These are phyloP conservation scores for Chrysanthemum makinoi DNA, from an alignment of 129 eudicot genomes.

Conservation along the genomic window DNA sequence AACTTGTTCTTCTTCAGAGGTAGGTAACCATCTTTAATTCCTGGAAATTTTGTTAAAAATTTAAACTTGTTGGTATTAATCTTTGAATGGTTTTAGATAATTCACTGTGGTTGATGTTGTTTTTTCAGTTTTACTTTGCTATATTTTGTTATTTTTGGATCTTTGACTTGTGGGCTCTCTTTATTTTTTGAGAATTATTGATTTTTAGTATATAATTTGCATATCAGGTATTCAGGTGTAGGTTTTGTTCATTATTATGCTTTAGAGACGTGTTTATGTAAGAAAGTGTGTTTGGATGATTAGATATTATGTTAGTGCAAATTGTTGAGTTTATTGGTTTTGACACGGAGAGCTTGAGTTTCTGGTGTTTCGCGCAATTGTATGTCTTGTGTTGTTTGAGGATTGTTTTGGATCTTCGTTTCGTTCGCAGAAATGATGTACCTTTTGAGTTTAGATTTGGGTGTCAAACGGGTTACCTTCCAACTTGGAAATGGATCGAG, in stretches of 20 bases:
- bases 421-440: background rate
- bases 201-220: background rate
- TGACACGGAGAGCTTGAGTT: too few relatives aligned
- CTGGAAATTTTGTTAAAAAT: background rate
- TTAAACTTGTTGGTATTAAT: background rate
- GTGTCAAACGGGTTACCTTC: background rate
- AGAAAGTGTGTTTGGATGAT: background rate
- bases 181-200: background rate
- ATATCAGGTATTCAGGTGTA: background rate
- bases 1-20: slow-evolving; percentile 7
- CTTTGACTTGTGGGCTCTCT: slow-evolving; percentile 1
- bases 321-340: too few relatives aligned
- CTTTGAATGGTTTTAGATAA: background rate
- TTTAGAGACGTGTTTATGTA: background rate
- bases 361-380: too few relatives aligned
- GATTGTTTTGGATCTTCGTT: background rate
- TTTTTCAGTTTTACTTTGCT: slow-evolving; percentile 2
- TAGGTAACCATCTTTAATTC: background rate
- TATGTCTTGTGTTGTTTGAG: background rate
- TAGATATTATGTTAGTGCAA: too few relatives aligned
- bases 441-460: background rate
- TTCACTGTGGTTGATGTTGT: background rate
- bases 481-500: background rate
- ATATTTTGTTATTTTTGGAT: background rate
- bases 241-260: background rate